Evolutionary conservation across 139 green algal species (phyloP).

Genomic region (Raphidocelis subcapitata): DNA sequence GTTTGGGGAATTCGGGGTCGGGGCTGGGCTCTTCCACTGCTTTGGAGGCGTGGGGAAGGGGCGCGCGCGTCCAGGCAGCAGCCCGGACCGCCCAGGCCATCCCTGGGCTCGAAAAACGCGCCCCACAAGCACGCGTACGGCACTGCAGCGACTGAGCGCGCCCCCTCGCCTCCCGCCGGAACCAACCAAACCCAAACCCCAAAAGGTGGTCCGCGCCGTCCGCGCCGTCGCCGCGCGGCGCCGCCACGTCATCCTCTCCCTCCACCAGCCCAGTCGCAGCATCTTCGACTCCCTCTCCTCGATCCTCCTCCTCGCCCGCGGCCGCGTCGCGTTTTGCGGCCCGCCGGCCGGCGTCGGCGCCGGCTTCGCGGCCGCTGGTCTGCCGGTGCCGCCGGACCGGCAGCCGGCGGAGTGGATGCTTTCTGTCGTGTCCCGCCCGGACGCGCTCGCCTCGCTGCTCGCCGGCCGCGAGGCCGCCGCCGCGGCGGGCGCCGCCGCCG

Average conservation of each 20-base stretch:
- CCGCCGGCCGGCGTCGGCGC: conserved; percentile 19
- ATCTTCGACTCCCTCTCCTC: conserved; percentile 57
- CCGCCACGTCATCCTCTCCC: conserved; percentile 56
- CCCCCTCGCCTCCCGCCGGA: too few relatives aligned
- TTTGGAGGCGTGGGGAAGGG: too few relatives aligned
- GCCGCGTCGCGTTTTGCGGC: conserved; percentile 2
- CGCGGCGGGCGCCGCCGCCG: too few relatives aligned
- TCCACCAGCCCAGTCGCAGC: conserved; percentile 58
- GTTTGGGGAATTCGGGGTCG: too few relatives aligned
- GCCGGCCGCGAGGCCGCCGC: too few relatives aligned
- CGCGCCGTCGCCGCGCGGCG: conserved; percentile 36
- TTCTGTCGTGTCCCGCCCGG: conserved; percentile 29
- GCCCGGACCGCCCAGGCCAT: too few relatives aligned
- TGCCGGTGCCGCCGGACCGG: background rate
- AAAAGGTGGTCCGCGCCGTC: conserved; percentile 26
- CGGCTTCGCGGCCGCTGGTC: background rate
- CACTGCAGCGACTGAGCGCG: too few relatives aligned
- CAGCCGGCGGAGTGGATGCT: background rate
- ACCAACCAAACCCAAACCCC: too few relatives aligned
- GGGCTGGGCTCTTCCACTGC: too few relatives aligned
- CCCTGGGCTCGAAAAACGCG: too few relatives aligned
- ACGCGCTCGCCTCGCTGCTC: background rate
- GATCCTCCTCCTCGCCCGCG: conserved; percentile 44
- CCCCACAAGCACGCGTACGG: too few relatives aligned
- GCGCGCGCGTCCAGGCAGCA: too few relatives aligned